These are phyloP conservation scores for Kluyveromyces siamensis DNA, from an alignment of 805 yeast species.

Conservation along the genomic window DNA sequence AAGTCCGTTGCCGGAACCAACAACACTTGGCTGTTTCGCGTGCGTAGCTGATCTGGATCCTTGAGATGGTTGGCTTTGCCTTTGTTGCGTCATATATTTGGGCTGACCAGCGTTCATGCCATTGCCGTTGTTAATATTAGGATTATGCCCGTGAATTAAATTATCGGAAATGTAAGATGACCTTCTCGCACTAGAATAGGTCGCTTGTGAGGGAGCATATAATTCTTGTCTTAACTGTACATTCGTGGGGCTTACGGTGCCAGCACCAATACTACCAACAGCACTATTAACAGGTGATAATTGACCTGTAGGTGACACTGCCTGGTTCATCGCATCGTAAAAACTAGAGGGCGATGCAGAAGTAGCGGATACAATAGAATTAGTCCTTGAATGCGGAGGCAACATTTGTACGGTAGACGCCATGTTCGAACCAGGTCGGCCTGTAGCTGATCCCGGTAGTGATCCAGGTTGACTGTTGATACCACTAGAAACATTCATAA, in stretches of 20 bases:
- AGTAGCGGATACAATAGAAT: neutral
- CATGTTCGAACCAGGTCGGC: neutral
- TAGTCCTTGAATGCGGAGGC: constrained; percentile 1
- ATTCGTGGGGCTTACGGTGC: constrained; percentile 3
- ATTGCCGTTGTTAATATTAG: neutral
- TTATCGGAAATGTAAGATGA: constrained; percentile 69
- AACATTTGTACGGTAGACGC: neutral
- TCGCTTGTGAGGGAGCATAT: neutral
- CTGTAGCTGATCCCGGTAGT: neutral
- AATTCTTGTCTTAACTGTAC: constrained; percentile 2
- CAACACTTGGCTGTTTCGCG: constrained; percentile 12
- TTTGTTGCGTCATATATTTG: constrained; percentile 3
- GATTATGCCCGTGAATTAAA: constrained; percentile 30
- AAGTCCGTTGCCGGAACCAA: neutral
- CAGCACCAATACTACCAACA: constrained; percentile 2
- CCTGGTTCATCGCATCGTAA: constrained; percentile 8
- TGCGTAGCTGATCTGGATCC: constrained; percentile 4
- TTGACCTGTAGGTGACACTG: constrained; percentile 5
- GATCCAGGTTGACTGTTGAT: neutral
- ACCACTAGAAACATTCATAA: neutral
- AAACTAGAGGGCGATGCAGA: constrained; percentile 7
- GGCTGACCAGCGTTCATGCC: neutral
- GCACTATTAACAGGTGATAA: constrained; percentile 8
- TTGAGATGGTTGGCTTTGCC: constrained; percentile 10
- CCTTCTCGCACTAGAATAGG: constrained; percentile 46